A percentile compares a stretch with the other conserved stretches of the same genome.
phyloP scores from a whole-genome alignment of 2,329 filamentous ascomycete species.

The Elsinoe fawcettii region DNA sequence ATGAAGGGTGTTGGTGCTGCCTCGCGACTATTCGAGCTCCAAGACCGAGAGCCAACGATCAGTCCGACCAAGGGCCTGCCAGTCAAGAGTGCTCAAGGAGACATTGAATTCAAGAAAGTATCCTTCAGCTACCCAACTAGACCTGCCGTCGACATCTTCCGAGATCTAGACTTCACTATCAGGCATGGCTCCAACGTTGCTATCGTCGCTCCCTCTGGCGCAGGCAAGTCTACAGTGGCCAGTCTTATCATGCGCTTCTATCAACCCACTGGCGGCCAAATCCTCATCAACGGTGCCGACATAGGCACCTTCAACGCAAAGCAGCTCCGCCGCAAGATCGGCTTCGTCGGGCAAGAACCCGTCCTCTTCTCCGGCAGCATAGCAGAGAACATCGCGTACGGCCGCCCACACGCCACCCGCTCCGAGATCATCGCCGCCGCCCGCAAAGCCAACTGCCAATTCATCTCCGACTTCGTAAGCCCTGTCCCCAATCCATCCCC shows the following conservation, averaged over 20 bases:
- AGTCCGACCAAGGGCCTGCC: conserved; percentile 74
- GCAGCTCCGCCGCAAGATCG: conserved; percentile 82
- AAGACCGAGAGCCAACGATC: conserved; percentile 80
- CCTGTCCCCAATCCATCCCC: neutral
- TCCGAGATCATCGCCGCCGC: conserved; percentile 80
- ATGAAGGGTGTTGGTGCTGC: conserved; percentile 99
- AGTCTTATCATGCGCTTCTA: conserved; percentile 91
- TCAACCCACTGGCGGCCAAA: conserved; percentile 65
- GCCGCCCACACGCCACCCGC: conserved; percentile 67
- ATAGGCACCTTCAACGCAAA: conserved; percentile 85
- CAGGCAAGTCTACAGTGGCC: conserved; percentile 92
- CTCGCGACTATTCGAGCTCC: conserved; percentile 90
- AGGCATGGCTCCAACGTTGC: conserved; percentile 90
- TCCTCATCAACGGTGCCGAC: conserved; percentile 78
- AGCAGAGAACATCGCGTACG: conserved; percentile 86
- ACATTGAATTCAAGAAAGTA: conserved; percentile 81
- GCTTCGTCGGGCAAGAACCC: conserved; percentile 91
- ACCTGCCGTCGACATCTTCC: conserved; percentile 86
- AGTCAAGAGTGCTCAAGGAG: conserved; percentile 76
- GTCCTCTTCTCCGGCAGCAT: conserved; percentile 83
- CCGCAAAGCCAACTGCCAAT: conserved; percentile 87
- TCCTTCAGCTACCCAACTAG: conserved; percentile 88
- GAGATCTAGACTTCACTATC: conserved; percentile 80
- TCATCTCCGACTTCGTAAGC: conserved; percentile 83
- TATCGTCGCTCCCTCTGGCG: conserved; percentile 91